Conservation (phyloP, 2,329 filamentous ascomycete genomes). For the Mollisia scopiformis region DNA sequence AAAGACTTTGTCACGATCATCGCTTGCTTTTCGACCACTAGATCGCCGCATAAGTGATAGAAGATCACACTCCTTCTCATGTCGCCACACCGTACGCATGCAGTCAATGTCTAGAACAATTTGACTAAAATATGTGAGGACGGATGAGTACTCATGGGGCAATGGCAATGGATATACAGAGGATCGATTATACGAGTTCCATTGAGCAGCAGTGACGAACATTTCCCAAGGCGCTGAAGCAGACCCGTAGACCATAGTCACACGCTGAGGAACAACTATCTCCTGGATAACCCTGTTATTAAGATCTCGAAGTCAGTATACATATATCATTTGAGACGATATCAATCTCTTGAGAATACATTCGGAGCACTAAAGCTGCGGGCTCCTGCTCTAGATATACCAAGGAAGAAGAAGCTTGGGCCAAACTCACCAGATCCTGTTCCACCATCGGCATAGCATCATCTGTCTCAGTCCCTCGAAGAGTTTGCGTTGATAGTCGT, state of each 20-base stretch:
- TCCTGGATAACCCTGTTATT: slow-evolving; percentile 24
- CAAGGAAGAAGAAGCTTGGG: too few relatives aligned
- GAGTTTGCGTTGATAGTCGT: slow-evolving; percentile 3
- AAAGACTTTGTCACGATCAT: slow-evolving; percentile 24
- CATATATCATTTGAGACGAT: too few relatives aligned
- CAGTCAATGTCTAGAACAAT: slow-evolving; percentile 15
- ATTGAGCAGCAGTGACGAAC: slow-evolving; percentile 29
- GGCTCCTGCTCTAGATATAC: too few relatives aligned
- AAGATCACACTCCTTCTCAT: background rate
- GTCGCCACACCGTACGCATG: slow-evolving; percentile 3
- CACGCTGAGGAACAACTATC: slow-evolving; percentile 14
- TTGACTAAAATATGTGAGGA: slow-evolving; percentile 7
- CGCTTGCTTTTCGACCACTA: slow-evolving; percentile 12
- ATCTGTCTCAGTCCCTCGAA: slow-evolving; percentile 1
- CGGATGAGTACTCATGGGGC: slow-evolving; percentile 4
- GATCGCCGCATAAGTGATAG: slow-evolving; percentile 14
- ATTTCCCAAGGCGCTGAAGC: slow-evolving; percentile 18
- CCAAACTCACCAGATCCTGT: too few relatives aligned
- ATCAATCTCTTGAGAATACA: too few relatives aligned
- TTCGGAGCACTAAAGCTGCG: too few relatives aligned
- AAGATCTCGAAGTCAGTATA: too few relatives aligned
- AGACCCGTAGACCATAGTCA: slow-evolving; percentile 12
- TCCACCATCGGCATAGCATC: slow-evolving; percentile 14
- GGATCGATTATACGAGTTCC: background rate
- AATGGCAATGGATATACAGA: background rate